Evolutionary conservation across 192 early-diverging fungal species (phyloP), one percentile per base, ranked within the genome.

Genomic region (Backusella westeae): DNA sequence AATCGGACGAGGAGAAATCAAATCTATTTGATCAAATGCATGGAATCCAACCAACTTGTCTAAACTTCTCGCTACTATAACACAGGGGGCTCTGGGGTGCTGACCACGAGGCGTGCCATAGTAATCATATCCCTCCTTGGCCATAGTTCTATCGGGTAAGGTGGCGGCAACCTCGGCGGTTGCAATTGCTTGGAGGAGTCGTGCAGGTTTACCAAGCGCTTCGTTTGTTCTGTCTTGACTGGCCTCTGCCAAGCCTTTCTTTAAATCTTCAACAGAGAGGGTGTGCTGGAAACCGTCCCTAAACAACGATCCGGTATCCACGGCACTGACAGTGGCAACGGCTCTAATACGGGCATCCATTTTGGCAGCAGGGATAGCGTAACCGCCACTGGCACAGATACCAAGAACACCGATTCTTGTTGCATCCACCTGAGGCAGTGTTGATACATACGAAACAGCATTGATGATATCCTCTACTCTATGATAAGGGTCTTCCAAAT

Each of bases 371-470:
- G 32, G 21, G 19, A 77, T 6, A 1, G 56, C 67, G 21, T 77
- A 81, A 26, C 80, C 80, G 9, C 80, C 80, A 36, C 80, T 69
- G 3, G 80, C 80, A 63, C 80, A 81, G 32, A 81, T 34, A 41
- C 80, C 80, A n/a, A 81, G 29, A 23, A 77, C 35, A n/a, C 80
- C 80, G 26, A 81, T 46, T 0, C 72, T 38, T 14, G 21, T 34
- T n/a, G 80, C 34, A 42, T 81, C 76, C 5, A 81, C 80, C 2
- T 77, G 34, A 1, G 76, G 56, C 8, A 70, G 5, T 9, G 44
- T 17, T 3, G 46, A 46, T 72, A 81, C 75, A 68, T 52, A 81
- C 2, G 80, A 73, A 42, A 81, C 80, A 0, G 80, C 80, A 14
- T 52, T 74, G 2, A 73, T 77, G 35, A 67, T 41, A 29, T 81